phyloP scores from a whole-genome alignment of 768 basidiomycete species.

The Russula emetica region DNA sequence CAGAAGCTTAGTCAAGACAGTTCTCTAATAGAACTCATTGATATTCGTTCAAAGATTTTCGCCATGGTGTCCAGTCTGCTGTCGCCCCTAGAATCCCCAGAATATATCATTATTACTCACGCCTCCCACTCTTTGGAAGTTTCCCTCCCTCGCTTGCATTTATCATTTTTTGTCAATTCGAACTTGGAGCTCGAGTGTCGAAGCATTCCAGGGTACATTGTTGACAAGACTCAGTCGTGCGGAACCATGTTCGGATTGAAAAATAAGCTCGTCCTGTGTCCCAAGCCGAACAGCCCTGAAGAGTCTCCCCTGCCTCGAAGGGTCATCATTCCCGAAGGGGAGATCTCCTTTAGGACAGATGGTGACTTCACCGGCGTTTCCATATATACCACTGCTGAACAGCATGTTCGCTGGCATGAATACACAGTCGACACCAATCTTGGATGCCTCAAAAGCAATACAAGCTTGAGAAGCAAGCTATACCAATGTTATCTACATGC shows the following conservation, averaged over 20 bases:
- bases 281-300: background rate
- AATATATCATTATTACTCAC: slow-evolving; percentile 1
- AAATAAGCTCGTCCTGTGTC: slow-evolving; percentile 28
- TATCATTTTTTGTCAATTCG: slow-evolving; percentile 40
- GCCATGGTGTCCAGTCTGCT: slow-evolving; percentile 1
- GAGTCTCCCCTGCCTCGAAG: background rate
- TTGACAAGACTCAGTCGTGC: slow-evolving; percentile 40
- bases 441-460: background rate
- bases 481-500: background rate
- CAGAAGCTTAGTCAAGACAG: background rate
- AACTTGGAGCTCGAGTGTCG: slow-evolving; percentile 37
- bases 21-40: background rate
- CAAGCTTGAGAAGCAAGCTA: background rate
- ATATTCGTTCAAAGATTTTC: slow-evolving; percentile 11
- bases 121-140: slow-evolving; percentile 20
- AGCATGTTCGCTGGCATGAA: background rate
- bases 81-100: slow-evolving; percentile 5
- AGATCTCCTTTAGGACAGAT: background rate
- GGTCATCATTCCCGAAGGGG: background rate
- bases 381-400: background rate
- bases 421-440: background rate
- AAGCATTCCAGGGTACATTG: slow-evolving; percentile 42
- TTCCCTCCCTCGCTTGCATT: slow-evolving; percentile 39
- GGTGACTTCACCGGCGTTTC: background rate
- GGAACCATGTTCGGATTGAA: slow-evolving; percentile 45